Percentiles rank a stretch among this genome's conserved stretches.
phyloP scores from a whole-genome alignment of 495 filamentous ascomycete species.

The Jackrogersella multiformis region DNA sequence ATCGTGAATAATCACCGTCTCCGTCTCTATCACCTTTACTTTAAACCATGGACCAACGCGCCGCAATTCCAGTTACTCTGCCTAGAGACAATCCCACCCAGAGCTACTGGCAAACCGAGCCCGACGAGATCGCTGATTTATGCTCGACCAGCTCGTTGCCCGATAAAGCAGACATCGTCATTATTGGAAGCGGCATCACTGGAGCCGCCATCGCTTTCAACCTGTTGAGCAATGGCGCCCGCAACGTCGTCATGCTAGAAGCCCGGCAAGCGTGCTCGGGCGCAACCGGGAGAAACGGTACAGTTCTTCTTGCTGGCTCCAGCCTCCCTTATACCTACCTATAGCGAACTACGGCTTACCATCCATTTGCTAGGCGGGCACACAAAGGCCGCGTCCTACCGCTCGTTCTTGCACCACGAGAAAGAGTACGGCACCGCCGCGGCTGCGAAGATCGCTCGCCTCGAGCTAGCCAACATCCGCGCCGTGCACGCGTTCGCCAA shows the following conservation, averaged over 20 bases:
- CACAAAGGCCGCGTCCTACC: conserved; percentile 71
- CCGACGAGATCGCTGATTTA: conserved; percentile 63
- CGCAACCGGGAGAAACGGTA: conserved; percentile 69
- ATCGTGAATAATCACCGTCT: neutral
- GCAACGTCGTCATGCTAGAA: conserved; percentile 65
- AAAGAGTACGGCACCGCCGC: conserved; percentile 49
- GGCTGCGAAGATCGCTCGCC: conserved; percentile 63
- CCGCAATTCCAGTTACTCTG: conserved; percentile 57
- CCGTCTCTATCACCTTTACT: no score
- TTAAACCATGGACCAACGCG: conserved; percentile 55
- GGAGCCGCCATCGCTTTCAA: conserved; percentile 69
- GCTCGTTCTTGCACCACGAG: conserved; percentile 59
- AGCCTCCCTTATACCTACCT: neutral
- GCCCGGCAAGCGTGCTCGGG: conserved; percentile 65
- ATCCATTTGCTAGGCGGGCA: conserved; percentile 59
- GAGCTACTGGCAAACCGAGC: conserved; percentile 77
- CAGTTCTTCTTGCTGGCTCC: neutral
- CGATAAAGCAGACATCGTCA: conserved; percentile 61
- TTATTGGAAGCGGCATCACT: conserved; percentile 78
- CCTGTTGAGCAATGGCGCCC: conserved; percentile 52
- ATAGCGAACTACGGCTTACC: neutral
- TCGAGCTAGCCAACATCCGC: conserved; percentile 67
- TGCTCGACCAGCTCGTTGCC: conserved; percentile 61
- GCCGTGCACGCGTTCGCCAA: conserved; percentile 63
- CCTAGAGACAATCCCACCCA: conserved; percentile 67